A percentile compares a stretch with the other conserved stretches of the same genome.
These are phyloP conservation scores for Trichoderma asperelloides DNA, from an alignment of 495 filamentous ascomycete species.

Conservation along the genomic window DNA sequence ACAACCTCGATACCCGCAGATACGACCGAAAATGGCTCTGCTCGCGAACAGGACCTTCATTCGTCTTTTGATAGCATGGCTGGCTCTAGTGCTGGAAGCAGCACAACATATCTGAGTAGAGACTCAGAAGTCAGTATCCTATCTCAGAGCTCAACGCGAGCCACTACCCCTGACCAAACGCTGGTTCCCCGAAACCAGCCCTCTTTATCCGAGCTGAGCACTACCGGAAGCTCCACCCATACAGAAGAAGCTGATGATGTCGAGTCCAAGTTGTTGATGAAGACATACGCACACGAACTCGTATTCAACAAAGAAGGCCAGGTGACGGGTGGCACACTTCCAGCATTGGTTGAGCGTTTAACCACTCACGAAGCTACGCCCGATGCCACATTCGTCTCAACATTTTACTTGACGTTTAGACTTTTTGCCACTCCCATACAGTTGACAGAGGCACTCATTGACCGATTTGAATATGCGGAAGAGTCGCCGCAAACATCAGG, in stretches of 20 bases:
- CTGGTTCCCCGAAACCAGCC: conserved; percentile 35
- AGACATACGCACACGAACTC: conserved; percentile 82
- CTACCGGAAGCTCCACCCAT: conserved; percentile 43
- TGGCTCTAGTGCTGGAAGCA: conserved; percentile 45
- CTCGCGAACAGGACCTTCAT: conserved; percentile 36
- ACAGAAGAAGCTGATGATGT: conserved; percentile 54
- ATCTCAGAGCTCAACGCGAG: conserved; percentile 77
- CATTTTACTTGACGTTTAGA: conserved; percentile 96
- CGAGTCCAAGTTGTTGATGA: conserved; percentile 73
- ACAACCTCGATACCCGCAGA: conserved; percentile 32
- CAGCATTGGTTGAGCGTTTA: conserved; percentile 84
- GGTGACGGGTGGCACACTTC: conserved; percentile 84
- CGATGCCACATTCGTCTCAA: conserved; percentile 83
- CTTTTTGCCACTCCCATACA: conserved; percentile 78
- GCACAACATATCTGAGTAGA: conserved; percentile 68
- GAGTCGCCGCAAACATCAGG: conserved; percentile 62
- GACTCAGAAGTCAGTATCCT: conserved; percentile 75
- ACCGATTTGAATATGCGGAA: conserved; percentile 85
- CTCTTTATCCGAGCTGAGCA: conserved; percentile 49
- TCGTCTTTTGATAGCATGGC: conserved; percentile 39
- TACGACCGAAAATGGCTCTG: conserved; percentile 36
- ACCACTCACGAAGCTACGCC: conserved; percentile 91
- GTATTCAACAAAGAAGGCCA: conserved; percentile 91
- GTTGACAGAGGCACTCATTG: conserved; percentile 71
- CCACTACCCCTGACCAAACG: conserved; percentile 71